Conservation (phyloP, 140 eudicot species). For the Anethum foeniculum region DNA sequence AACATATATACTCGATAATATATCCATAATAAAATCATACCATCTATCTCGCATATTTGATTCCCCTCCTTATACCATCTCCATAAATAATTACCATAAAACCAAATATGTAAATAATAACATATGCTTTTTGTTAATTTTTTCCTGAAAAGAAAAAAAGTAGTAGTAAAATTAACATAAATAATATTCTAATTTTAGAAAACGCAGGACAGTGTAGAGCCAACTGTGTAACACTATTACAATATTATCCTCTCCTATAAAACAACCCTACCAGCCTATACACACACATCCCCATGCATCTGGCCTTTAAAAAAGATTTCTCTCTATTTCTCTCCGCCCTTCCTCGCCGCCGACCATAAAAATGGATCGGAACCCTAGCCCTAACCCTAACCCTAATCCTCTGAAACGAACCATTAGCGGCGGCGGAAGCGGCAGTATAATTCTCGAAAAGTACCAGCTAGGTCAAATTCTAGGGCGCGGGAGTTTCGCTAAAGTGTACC, state of each 20-base stretch:
- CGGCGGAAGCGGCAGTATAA: slow-evolving; percentile 8
- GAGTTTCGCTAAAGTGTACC: slow-evolving; percentile 30
- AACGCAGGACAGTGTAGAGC: slow-evolving; percentile 29
- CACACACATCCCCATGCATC: slow-evolving; percentile 1
- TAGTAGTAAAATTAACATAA: background rate
- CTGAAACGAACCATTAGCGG: slow-evolving; percentile 7
- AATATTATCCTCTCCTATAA: slow-evolving; percentile 11
- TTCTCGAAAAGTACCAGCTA: slow-evolving; percentile 15
- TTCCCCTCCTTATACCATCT: too few relatives aligned
- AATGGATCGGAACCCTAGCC: background rate
- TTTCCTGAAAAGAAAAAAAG: too few relatives aligned
- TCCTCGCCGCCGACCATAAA: background rate
- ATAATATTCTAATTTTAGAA: background rate
- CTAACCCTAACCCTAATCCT: background rate
- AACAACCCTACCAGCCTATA: background rate
- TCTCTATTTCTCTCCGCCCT: background rate
- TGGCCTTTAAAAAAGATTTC: background rate
- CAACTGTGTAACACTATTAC: slow-evolving; percentile 14
- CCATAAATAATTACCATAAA: too few relatives aligned
- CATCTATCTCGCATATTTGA: too few relatives aligned
- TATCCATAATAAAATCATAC: too few relatives aligned
- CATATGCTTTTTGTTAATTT: too few relatives aligned
- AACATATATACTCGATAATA: too few relatives aligned
- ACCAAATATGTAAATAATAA: too few relatives aligned
- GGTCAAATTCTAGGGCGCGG: slow-evolving; percentile 28